Evolutionary conservation across 305 asterid species (phyloP).

Genomic region (Solanum chacoense): DNA sequence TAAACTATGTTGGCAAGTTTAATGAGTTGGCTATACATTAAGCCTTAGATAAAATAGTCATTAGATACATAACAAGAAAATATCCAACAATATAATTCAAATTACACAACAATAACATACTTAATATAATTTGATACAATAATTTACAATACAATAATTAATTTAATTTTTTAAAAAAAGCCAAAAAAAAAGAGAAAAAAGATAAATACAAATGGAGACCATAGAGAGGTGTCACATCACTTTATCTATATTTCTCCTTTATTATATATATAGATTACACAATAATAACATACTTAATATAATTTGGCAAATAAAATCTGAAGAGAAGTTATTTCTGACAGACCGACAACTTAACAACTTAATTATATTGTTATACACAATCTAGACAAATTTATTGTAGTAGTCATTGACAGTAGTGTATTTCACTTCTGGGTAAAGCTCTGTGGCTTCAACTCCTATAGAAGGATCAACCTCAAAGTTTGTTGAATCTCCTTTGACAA

Average conservation of each 20-base stretch:
- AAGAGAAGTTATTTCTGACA: not conserved
- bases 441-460: slow-evolving; percentile 41
- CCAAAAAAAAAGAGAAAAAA: too few relatives aligned
- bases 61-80: not conserved
- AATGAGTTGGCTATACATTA: too few relatives aligned
- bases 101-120: not conserved
- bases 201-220: too few relatives aligned
- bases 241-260: too few relatives aligned
- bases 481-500: slow-evolving; percentile 40
- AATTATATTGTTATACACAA: not conserved
- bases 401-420: slow-evolving; percentile 36
- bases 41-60: not conserved
- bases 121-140: not conserved
- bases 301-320: too few relatives aligned
- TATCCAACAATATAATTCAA: not conserved
- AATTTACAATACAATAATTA: too few relatives aligned
- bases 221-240: too few relatives aligned
- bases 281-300: not conserved
- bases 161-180: too few relatives aligned
- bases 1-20: too few relatives aligned
- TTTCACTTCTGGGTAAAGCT: slow-evolving; percentile 42
- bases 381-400: slow-evolving; percentile 30
- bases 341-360: not conserved
- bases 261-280: too few relatives aligned
- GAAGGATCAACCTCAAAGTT: slow-evolving; percentile 39